Evolutionary conservation across 1,284 basidiomycete species (phyloP).

Genomic region (Sphagnurus paluster): DNA sequence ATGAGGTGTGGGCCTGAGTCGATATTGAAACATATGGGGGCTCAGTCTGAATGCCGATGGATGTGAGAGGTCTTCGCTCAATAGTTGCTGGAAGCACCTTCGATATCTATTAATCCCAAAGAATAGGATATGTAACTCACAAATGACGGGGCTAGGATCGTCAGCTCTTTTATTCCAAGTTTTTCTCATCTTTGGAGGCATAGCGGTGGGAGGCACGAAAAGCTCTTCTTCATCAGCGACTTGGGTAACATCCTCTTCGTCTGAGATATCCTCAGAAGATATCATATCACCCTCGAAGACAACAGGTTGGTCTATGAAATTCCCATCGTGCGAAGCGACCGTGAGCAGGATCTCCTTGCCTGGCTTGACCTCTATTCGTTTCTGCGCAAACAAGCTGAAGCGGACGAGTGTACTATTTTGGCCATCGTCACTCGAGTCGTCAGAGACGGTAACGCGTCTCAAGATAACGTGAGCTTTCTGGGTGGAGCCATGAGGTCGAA

Average conservation of each 20-base stretch:
- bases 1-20: constrained; percentile 23
- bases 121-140: constrained; percentile 33
- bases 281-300: constrained; percentile 53
- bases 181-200: constrained; percentile 61
- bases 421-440: constrained; percentile 42
- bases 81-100: constrained; percentile 10
- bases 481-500: constrained; percentile 55
- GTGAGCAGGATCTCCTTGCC: constrained; percentile 67
- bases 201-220: constrained; percentile 26
- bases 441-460: constrained; percentile 51
- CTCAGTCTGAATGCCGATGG: constrained; percentile 34
- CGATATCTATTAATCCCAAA: constrained; percentile 4
- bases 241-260: constrained; percentile 38
- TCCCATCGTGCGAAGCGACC: constrained; percentile 48
- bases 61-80: constrained; percentile 17
- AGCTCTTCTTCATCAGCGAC: constrained; percentile 37
- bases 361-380: constrained; percentile 64
- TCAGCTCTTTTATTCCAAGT: constrained; percentile 50
- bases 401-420: constrained; percentile 39
- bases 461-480: constrained; percentile 61
- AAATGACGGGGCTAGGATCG: constrained; percentile 33
- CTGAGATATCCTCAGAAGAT: constrained; percentile 33
- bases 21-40: constrained; percentile 18
- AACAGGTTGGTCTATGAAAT: constrained; percentile 53
- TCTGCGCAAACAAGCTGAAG: constrained; percentile 63